Conservation (phyloP, 148 eudicot species). For the Amaranthus palmeri region DNA sequence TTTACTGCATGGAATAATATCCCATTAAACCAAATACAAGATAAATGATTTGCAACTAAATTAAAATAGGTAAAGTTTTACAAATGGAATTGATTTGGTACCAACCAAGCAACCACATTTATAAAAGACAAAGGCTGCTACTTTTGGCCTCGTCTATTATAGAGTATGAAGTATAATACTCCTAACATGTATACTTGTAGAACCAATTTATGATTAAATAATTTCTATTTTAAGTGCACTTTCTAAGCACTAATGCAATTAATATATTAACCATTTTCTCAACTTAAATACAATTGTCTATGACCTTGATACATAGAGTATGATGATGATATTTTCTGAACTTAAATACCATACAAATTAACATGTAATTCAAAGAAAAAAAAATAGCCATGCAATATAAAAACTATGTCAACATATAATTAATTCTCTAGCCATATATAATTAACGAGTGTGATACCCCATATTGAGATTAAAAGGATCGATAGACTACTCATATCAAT, state of each 20-base stretch:
- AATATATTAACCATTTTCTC: background rate
- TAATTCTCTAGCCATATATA: no score
- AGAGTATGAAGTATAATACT: no score
- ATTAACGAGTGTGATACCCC: no score
- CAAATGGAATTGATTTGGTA: slow-evolving; percentile 14
- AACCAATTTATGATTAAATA: slow-evolving; percentile 3
- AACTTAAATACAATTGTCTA: background rate
- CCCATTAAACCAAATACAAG: slow-evolving; percentile 6
- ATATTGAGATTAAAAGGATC: no score
- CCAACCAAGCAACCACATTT: slow-evolving; percentile 16
- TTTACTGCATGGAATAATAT: background rate
- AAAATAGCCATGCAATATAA: no score
- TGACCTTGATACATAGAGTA: no score
- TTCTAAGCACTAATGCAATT: slow-evolving; percentile 12
- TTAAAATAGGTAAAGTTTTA: background rate
- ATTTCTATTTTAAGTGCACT: slow-evolving; percentile 11
- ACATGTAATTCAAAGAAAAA: background rate
- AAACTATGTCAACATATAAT: no score
- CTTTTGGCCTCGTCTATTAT: slow-evolving; percentile 13
- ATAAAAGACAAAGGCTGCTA: slow-evolving; percentile 11
- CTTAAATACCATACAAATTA: slow-evolving; percentile 4
- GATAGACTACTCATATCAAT: no score
- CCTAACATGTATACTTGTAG: slow-evolving; percentile 6
- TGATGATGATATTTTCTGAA: background rate
- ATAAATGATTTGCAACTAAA: slow-evolving; percentile 8